Base-by-base conservation (phyloP, 1,284 basidiomycete species). In the Ustilago esculenta region DNA sequence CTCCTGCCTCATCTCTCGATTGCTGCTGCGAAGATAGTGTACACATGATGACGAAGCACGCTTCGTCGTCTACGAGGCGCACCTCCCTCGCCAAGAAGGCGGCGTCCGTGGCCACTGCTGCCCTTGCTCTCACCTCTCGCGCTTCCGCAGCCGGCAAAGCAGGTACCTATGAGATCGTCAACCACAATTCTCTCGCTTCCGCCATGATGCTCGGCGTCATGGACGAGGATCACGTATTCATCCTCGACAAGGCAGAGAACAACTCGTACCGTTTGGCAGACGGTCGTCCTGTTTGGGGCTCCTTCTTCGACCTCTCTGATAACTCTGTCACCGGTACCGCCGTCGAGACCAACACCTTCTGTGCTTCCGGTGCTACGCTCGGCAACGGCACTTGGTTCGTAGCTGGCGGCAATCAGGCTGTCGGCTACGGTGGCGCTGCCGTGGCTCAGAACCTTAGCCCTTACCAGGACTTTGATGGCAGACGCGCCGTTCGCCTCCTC, bases 231-330 rank as follows among this genome's bases (percentile, higher is more conserved):
- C 73, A 67, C 35, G 79, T 82, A 33, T 81, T 82, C 52, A 82
- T 84, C 37, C 70, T 83, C 32, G 83, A 84, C 72, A 84, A 84
- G 70, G 79, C 76, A 11, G 83, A 84, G 63, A 77, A 80, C 66
- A 83, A 83, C 69, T 59, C 53, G 10, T n/a, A 42, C 14, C 39
- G 42, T 18, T 50, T 76, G 10, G 21, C 44, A 12, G 57, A 72
- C n/a, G 73, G 68, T 14, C 71, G 63, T 33, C 77, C 74, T 12
- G 69, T 73, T 4, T 81, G 80, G 80, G 77, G 74, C 18, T 64
- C 77, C 12, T 67, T 79, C 55, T 69, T 76, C 41, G 64, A 63
- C 17, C 52, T 80, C 15, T 35, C 48, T 24, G 75, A 77, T 51
- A 77, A 79, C 52, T 58, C 63, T 3, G 72, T 71, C 50, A 61